Evolutionary conservation across 2,329 filamentous ascomycete species (phyloP), one percentile per base, ranked within the genome.

Genomic region (Aschersonia sp.): DNA sequence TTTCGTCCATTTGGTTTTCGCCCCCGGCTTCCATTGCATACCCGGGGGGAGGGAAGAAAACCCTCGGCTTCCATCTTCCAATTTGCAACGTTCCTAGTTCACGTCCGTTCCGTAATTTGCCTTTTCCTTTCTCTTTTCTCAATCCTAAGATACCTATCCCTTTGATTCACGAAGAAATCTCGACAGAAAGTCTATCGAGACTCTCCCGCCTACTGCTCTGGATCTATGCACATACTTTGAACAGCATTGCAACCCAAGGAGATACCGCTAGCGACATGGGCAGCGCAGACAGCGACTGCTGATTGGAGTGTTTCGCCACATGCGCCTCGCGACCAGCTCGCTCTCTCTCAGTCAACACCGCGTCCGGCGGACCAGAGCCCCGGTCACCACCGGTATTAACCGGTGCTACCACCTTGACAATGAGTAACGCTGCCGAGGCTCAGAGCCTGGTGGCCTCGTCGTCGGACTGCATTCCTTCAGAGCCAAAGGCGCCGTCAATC

Each of bases 401-500:
- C 35, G 35, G 35, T 12, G 12, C 35, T 12, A 9, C 35, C 12
- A 9, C 12, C 8, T 12, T 37, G 35, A 37, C 12, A 8, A 37
- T 37, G 40, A 14, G 10, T n/a, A n/a, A 42, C 9, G 6, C 35
- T 37, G 35, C 35, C 12, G 8, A 37, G 8, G 35, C 8, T 12
- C 35, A 12, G 8, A 8, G 35, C 12, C 35, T 37, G 35, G 40
- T 42, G 11, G 40, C 60, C 14, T 53, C 58, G 50, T 55, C 58
- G 35, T 55, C 63, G 46, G 63, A 66, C 54, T 67, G 65, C 58
- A 63, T 70, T 37, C 68, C 71, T 22, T 62, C 69, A 51, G 70
- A 73, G 53, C 65, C 68, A 47, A 55, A 57, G 46, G 52, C 68
- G 2, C 68, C 71, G 42, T 79, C 77, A 10, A 64, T 72, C 44